These are phyloP conservation scores for Geranium brycei DNA, from an alignment of 345 rosid species.

Conservation along the genomic window DNA sequence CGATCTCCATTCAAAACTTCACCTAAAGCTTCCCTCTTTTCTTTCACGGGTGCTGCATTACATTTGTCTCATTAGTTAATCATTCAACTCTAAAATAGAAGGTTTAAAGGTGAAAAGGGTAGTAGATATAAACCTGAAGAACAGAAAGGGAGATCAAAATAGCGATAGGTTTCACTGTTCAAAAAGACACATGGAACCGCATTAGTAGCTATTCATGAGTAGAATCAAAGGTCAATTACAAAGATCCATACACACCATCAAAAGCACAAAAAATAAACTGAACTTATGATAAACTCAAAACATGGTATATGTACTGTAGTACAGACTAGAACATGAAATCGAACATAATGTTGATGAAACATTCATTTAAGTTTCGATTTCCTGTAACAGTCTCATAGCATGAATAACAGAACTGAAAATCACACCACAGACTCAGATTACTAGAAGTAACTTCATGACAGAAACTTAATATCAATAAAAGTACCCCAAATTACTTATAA, in stretches of 20 bases:
- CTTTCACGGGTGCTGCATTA: constrained; percentile 27
- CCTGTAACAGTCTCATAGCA: too few species aligned
- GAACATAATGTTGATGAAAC: too few species aligned
- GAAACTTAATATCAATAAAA: too few species aligned
- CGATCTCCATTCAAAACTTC: constrained; percentile 47
- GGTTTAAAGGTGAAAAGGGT: not conserved
- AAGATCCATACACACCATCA: not conserved
- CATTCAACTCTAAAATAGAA: not conserved
- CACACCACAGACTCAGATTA: too few species aligned
- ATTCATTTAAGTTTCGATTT: too few species aligned
- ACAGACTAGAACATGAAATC: too few species aligned
- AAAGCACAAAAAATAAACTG: too few species aligned
- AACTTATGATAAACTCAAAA: too few species aligned
- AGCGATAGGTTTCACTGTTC: constrained; percentile 40
- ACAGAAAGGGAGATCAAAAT: constrained; percentile 51
- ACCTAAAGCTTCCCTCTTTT: constrained; percentile 49
- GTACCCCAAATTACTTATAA: too few species aligned
- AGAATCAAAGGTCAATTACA: not conserved
- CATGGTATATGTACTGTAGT: too few species aligned
- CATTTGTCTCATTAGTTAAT: not conserved
- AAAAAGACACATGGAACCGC: not conserved
- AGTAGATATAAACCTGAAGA: constrained; percentile 22
- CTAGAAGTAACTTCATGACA: too few species aligned
- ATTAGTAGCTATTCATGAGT: not conserved
- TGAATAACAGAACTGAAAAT: too few species aligned